Evolutionary conservation across 495 filamentous ascomycete species (phyloP).

Genomic region (Oleoguttula mirabilis): DNA sequence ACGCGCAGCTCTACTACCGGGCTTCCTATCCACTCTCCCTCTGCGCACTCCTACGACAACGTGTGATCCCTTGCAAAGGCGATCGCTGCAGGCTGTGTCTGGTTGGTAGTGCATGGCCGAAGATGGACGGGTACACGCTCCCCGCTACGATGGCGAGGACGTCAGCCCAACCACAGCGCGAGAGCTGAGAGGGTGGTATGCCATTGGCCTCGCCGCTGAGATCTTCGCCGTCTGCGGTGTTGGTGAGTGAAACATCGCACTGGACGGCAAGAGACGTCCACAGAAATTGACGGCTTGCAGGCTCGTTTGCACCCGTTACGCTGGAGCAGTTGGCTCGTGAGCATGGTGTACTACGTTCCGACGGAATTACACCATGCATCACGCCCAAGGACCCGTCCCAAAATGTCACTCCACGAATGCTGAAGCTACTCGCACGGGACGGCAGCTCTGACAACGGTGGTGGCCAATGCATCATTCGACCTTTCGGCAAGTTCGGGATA

Average conservation of each 20-base stretch:
- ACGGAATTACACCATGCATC: constrained; percentile 56
- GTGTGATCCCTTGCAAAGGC: too few species aligned
- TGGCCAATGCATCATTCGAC: too few species aligned
- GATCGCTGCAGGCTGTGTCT: too few species aligned
- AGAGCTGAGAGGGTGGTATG: constrained; percentile 20
- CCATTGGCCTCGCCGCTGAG: constrained; percentile 16
- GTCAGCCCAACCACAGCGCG: constrained; percentile 9
- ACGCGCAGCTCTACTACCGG: too few species aligned
- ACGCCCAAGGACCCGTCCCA: constrained; percentile 1
- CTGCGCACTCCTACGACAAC: too few species aligned
- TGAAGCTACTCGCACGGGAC: too few species aligned
- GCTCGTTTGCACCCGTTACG: constrained; percentile 59
- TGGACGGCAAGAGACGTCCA: too few species aligned
- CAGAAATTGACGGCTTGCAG: too few species aligned
- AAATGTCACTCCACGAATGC: neutral
- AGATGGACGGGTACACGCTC: neutral
- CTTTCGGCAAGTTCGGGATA: too few species aligned
- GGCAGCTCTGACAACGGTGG: too few species aligned
- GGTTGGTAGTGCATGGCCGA: neutral
- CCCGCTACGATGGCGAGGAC: constrained; percentile 18
- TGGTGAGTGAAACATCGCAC: too few species aligned
- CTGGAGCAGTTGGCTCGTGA: constrained; percentile 84
- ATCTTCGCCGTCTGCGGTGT: constrained; percentile 21
- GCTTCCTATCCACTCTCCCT: too few species aligned
- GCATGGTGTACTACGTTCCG: constrained; percentile 68